These are phyloP conservation scores for Polytrichum formosum DNA, from an alignment of 225 moss, liverwort and hornwort genomes.

Conservation along the genomic window DNA sequence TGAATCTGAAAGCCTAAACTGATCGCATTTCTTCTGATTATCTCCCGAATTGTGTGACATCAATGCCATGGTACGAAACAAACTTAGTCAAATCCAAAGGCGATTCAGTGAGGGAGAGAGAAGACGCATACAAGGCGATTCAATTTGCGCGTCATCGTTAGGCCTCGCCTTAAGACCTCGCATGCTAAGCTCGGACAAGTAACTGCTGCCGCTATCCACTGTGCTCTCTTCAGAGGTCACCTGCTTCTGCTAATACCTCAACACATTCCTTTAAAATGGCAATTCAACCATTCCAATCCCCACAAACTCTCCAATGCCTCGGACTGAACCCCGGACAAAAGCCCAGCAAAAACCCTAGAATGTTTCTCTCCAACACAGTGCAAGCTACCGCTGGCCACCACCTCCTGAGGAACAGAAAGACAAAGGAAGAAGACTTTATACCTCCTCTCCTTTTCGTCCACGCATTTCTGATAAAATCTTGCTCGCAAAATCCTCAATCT, in stretches of 20 bases:
- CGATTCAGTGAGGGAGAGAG: not conserved
- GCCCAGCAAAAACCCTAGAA: not conserved
- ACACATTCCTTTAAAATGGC: not conserved
- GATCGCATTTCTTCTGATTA: not conserved
- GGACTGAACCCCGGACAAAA: not conserved
- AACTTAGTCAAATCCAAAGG: no score
- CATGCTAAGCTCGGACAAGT: conserved; percentile 59
- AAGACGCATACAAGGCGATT: conserved; percentile 44
- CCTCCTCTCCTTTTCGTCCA: conserved; percentile 57
- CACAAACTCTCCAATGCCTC: not conserved
- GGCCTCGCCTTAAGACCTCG: conserved; percentile 51
- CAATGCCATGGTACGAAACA: no score
- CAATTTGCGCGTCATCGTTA: conserved; percentile 14
- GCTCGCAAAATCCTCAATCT: conserved; percentile 49
- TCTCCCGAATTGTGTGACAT: not conserved
- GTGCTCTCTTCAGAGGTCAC: conserved; percentile 10
- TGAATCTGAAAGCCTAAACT: not conserved
- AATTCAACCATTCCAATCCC: not conserved
- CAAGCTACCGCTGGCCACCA: no score
- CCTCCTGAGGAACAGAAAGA: no score
- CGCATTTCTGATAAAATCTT: conserved; percentile 65
- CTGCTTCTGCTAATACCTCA: conserved; percentile 24
- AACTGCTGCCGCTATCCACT: conserved; percentile 53
- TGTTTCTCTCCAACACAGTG: no score
- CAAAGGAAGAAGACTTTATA: not conserved